Conservation (phyloP, 441 rosid genomes). For the Corymbia citriodora region DNA sequence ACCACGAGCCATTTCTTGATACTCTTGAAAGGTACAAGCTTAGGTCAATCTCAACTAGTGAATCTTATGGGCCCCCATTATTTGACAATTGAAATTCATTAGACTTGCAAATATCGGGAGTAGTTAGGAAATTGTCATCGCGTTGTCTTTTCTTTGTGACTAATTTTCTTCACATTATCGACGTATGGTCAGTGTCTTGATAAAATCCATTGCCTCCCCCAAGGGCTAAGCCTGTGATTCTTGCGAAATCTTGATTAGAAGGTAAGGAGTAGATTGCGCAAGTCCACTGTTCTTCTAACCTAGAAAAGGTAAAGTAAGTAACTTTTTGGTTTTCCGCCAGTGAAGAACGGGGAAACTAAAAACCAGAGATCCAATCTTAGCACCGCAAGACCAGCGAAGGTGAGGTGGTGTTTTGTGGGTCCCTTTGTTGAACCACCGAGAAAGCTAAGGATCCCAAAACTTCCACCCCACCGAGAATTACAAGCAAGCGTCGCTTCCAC, state of each 20-base stretch:
- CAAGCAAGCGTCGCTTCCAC: background rate
- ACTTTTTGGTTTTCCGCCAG: background rate
- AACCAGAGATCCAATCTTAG: background rate
- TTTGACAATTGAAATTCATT: background rate
- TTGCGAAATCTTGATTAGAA: background rate
- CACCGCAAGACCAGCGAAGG: background rate
- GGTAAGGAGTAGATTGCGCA: background rate
- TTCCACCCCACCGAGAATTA: background rate
- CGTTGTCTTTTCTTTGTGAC: background rate
- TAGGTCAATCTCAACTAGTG: background rate
- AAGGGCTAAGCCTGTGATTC: background rate
- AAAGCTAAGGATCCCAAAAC: background rate
- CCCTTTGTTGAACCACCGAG: background rate
- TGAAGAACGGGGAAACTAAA: background rate
- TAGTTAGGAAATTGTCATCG: background rate
- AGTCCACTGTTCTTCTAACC: background rate
- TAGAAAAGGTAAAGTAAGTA: background rate
- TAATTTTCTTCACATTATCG: background rate
- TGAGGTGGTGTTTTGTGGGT: background rate
- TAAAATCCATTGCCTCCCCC: background rate
- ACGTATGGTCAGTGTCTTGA: background rate
- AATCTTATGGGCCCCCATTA: background rate
- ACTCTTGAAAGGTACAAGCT: background rate
- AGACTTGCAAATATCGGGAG: background rate
- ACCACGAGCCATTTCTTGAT: background rate